Evolutionary conservation across 805 yeast species (phyloP), one percentile per base, ranked within the genome.

Genomic region (Tetrapisispora arboricola): DNA sequence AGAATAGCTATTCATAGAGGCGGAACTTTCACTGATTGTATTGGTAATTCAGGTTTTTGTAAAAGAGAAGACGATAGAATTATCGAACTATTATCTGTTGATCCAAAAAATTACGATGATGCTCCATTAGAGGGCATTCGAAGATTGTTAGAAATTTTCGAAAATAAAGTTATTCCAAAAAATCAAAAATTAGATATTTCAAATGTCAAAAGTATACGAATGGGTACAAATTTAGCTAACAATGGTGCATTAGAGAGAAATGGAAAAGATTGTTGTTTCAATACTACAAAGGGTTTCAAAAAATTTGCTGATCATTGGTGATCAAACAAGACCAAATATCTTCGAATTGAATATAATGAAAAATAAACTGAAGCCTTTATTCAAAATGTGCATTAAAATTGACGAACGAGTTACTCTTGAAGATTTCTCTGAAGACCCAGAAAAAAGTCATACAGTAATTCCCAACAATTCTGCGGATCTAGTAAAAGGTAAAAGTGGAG

Each of bases 211-310:
- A 73, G 79, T 32, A 76, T 87, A 36, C 68, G 95, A 42, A 80
- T 88, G 83, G 96, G 96, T 3, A 87, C 96, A 4, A 88, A 96
- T 0, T 92, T 87, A 10, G 97, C 98, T 2, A 90, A 97, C 7
- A 90, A 90, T 63, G 96, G 97, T 1, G 70, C 92, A 26, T 68
- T 90, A 44, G 97, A 90, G 56, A 72, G 97, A 47, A 87, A 87
- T 55, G 98, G 97, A 39, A 94, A 87, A 43, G 66, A 77, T 25
- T 88, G 94, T 50, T 94, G 92, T 1, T 69, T 90, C 44, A 61
- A 88, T 5, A 86, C 94, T 2, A 84, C 96, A 13, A 81, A 78
- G 52, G 98, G 96, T 0, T 90, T 86, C 63, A 76, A 75, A n/a
- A 49, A 96, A 90, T 55, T 77, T 84, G 30, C 66, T 90, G 45